Conservation (phyloP, 2,329 filamentous ascomycete species). For the Karstenula rhodostoma region DNA sequence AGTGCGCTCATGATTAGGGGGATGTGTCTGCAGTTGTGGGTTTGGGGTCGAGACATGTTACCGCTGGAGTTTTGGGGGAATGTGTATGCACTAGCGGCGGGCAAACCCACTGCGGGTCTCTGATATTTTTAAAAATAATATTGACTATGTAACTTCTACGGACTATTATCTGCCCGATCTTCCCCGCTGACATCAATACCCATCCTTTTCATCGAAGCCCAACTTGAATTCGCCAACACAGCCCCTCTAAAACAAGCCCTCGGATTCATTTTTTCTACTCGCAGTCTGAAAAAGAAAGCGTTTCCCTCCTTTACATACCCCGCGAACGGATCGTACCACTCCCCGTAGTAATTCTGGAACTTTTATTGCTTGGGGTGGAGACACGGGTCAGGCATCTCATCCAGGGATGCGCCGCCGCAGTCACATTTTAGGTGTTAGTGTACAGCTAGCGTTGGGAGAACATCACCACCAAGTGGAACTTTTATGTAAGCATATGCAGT, state of each 20-base stretch:
- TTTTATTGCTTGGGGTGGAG: not conserved
- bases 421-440: not conserved
- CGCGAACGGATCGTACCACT: slow-evolving; percentile 40
- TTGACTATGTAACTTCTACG: not conserved
- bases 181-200: not conserved
- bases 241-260: slow-evolving; percentile 39
- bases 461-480: not conserved
- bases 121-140: not conserved
- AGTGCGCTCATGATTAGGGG: not conserved
- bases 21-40: not conserved
- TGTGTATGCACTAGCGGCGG: not conserved
- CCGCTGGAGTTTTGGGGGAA: not conserved
- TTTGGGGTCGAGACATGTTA: not conserved
- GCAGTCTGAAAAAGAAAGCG: slow-evolving; percentile 27
- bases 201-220: not conserved
- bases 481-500: too few species aligned
- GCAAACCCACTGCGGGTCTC: not conserved
- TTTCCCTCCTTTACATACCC: slow-evolving; percentile 32
- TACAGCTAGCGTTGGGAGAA: too few species aligned
- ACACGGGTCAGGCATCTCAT: not conserved
- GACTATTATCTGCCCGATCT: not conserved
- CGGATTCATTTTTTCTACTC: slow-evolving; percentile 43
- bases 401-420: too few species aligned
- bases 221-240: slow-evolving; percentile 42
- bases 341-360: slow-evolving; percentile 40